phyloP scores from a whole-genome alignment of 2,329 filamentous ascomycete genomes.

The Talaromyces atroroseus region DNA sequence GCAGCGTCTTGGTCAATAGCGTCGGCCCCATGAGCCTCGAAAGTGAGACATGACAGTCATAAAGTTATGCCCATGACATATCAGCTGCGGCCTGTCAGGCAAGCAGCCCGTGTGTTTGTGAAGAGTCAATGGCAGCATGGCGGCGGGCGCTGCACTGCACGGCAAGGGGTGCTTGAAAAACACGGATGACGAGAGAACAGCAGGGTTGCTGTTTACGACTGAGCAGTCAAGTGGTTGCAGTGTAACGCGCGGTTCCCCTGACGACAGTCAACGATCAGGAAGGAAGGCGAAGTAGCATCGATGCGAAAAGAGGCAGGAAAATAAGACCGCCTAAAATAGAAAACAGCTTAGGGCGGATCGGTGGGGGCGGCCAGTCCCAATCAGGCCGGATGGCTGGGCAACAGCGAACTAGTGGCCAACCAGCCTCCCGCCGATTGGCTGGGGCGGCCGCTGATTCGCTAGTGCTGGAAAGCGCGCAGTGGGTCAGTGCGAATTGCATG shows the following conservation, averaged over 20 bases:
- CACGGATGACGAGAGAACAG: not conserved
- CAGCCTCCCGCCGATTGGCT: not conserved
- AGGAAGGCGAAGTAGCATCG: too few relatives aligned
- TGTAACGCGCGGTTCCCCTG: constrained; percentile 1
- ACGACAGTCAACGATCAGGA: not conserved
- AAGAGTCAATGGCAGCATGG: too few relatives aligned
- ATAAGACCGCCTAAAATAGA: not conserved
- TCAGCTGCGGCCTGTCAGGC: not conserved
- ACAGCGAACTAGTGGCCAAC: not conserved
- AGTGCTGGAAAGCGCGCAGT: not conserved
- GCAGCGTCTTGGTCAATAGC: not conserved
- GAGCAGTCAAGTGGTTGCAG: too few relatives aligned
- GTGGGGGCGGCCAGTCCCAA: constrained; percentile 1
- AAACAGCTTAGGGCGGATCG: not conserved
- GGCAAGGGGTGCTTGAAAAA: not conserved
- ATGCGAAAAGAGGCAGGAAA: not conserved
- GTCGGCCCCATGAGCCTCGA: not conserved
- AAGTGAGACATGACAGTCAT: not conserved
- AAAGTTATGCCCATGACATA: not conserved
- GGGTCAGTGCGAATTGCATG: not conserved
- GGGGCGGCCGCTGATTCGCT: not conserved
- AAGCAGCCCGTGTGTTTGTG: too few relatives aligned
- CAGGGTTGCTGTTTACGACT: too few relatives aligned
- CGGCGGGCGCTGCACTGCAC: too few relatives aligned
- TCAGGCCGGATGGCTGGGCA: not conserved